Base-by-base conservation (phyloP, 768 basidiomycete species). In the Rhodosporidiobolus sp. region DNA sequence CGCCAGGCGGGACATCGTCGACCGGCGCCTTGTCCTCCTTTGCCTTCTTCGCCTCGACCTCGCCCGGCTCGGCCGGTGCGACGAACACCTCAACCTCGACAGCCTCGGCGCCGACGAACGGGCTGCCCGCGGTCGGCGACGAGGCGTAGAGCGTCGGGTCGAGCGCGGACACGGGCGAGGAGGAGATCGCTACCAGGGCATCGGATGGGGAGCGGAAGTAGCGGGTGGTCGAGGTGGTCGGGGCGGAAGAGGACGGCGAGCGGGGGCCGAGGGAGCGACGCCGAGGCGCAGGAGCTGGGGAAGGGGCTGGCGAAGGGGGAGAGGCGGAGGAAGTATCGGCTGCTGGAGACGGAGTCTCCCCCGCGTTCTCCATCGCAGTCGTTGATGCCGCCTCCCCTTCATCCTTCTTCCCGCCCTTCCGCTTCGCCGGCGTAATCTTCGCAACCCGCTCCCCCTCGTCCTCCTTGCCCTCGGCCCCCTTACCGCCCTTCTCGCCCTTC, bases 81-180 rank as follows among this genome's bases (percentile, higher is more conserved):
- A 48, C 46, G 19, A 48, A 17, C 46, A 17, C 46, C 46, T 17
- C 46, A 17, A 17, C 46, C 46, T 17, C 54, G 30, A 30, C 28
- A 20, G 49, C 46, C 6, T 50, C 65, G 4, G 48, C 49, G 28
- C 32, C 19, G 11, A 55, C 43, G 22, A 54, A 28, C 22, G 55
- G 55, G 38, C 38, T 43, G 38, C 38, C 38, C 38, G 38, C 8
- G 8, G 9, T 3, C 3, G 45, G 54, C 20, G 20, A 20, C 14
- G 68, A 63, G 46, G 56, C 68, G 68, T 69, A 69, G 30, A 64
- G 48, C 19, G 68, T 69, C 34, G 68, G 68, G 46, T 69, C 63
- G n/a, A n/a, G n/a, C n/a, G n/a, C n/a, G 26, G 50, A 11, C 8
- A 20, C 30, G 52, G 24, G 34, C 2, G 22, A 30, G 48, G 26